Evolutionary conservation across 192 early-diverging fungal species (phyloP), one percentile per base, ranked within the genome.

Genomic region (Backusella circina): DNA sequence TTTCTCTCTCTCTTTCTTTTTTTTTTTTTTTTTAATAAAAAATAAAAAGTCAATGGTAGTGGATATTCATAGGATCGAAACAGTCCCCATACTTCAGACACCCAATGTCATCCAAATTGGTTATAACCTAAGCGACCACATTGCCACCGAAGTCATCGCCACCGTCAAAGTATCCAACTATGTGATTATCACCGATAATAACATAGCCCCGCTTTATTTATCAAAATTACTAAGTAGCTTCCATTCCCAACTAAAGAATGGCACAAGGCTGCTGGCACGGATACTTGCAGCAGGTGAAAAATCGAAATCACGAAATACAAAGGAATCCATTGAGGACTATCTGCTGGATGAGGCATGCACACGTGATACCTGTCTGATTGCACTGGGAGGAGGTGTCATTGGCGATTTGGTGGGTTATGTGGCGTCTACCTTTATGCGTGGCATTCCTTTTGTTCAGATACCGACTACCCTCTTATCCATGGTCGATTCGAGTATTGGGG

Each of bases 401-500:
- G 96, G 97, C 51, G 97, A 98, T 83, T 79, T 98, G 69, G 91
- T 92, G 23, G 97, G 97, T 70, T 98, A 91, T 84, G 95, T 96
- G 13, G 96, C 97, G 2, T 92, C 97, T 8, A 98, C 95, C 13
- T 98, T 96, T 79, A 98, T 98, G 97, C 91, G 97, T 47, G 97
- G 97, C n/a, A 89, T 95, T 65, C 91, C 94, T 26, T 87, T 95
- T 75, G 82, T 98, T 26, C 97, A 98, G 82, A 90, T 98, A 51
- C 97, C 97, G 1, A 98, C 97, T 5, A 95, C 97, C 23, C 84
- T 98, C 6, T 87, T 98, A 72, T 93, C 97, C 1, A 98, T 98
- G 97, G 96, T 97, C 6, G 97, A 98, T 82, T 96, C 95, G 15
- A 95, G 95, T 31, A 93, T 98, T 69, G 97, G 97, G 71, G 97